Evolutionary conservation across 345 rosid species (phyloP), one percentile per base, ranked within the genome.

Genomic region (Salix caprea): DNA sequence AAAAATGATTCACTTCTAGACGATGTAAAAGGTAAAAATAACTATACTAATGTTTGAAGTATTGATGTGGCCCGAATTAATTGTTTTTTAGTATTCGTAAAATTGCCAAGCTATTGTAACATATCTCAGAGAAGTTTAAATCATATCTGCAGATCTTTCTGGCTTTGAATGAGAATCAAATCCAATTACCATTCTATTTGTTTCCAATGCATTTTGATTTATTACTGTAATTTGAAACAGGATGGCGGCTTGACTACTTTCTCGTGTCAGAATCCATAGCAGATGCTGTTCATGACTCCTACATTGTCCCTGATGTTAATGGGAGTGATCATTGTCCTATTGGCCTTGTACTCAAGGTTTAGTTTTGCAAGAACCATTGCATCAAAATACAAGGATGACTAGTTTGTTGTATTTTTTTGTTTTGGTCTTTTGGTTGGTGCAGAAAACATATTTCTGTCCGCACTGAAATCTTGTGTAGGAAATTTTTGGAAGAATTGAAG

Each of bases 201-300:
- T 40, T 7, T 26, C 21, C 50, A 11, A 37, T 37, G 39, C 40
- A 6, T 40, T 54, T 28, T 48, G 10, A 32, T 66, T 72, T 21
- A 60, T 67, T 23, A 14, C 30, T 28, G 69, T 1, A 71, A 56
- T 81, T 61, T 61, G 65, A 75, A 85, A 80, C 87, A 96, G 99
- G 99, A 19, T 96, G 99, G 99, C 87, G 98, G 75, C 94, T 96
- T 7, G 99, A 96, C 89, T 96, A 96, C 87, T 96, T 93, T 84
- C 93, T 93, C 7, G 93, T 88, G 68, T 96, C 99, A 2, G 94
- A 92, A 81, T 83, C 96, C 28, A 84, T 96, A 3, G 92, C 91
- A 14, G 90, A 82, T 75, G 79, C 85, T 14, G 96, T 92, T 76
- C 92, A 91, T 72, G 99, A 93, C 80, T 91, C 99, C 0, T 96